Conservation (phyloP, 2,329 filamentous ascomycete species). For the Diaporthe humulicola region DNA sequence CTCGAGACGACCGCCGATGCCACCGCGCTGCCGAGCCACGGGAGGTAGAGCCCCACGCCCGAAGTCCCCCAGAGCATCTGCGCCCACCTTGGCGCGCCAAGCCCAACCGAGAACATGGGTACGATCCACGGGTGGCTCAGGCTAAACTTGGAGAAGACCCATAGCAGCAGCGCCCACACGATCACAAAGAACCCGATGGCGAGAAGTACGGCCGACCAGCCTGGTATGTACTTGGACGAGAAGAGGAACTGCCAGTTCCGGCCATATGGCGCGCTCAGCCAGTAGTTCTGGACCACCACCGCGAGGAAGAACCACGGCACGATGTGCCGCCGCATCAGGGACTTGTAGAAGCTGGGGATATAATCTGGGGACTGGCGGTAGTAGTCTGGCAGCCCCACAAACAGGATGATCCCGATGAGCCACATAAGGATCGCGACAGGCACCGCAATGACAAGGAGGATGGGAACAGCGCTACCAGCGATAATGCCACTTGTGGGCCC, state of each 20-base stretch:
- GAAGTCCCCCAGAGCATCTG: constrained; percentile 77
- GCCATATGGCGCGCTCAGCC: constrained; percentile 74
- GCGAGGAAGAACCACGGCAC: constrained; percentile 77
- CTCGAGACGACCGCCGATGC: constrained; percentile 69
- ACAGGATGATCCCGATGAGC: constrained; percentile 67
- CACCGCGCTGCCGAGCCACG: constrained; percentile 68
- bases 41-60: constrained; percentile 71
- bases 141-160: constrained; percentile 66
- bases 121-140: constrained; percentile 76
- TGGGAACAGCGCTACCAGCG: constrained; percentile 49
- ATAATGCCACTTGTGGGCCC: constrained; percentile 54
- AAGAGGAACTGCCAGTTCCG: constrained; percentile 78
- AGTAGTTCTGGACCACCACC: constrained; percentile 76
- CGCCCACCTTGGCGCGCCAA: constrained; percentile 75
- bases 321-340: constrained; percentile 72
- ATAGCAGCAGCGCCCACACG: constrained; percentile 68
- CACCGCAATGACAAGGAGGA: constrained; percentile 61
- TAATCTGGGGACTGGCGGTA: constrained; percentile 74
- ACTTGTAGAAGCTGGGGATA: constrained; percentile 75
- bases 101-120: constrained; percentile 75
- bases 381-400: constrained; percentile 73
- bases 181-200: constrained; percentile 66
- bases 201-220: constrained; percentile 69
- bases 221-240: constrained; percentile 67
- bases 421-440: constrained; percentile 71